These are phyloP conservation scores for Trichoderma sp. DNA, from an alignment of 2,329 filamentous ascomycete species.

Conservation along the genomic window DNA sequence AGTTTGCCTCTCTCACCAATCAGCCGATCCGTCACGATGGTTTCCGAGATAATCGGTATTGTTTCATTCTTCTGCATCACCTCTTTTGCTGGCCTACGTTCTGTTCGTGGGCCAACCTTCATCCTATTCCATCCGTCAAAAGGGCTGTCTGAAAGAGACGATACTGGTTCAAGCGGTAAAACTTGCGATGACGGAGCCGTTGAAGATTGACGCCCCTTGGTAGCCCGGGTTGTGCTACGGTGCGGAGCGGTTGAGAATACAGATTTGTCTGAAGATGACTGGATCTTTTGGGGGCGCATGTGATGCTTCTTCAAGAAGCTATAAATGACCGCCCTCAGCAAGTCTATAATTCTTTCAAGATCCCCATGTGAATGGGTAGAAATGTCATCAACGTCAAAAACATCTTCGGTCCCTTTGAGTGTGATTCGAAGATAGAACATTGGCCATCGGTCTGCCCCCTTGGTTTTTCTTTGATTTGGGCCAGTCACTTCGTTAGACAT, in stretches of 20 bases:
- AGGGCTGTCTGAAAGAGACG: conserved; percentile 22
- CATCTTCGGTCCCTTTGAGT: conserved; percentile 30
- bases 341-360: conserved; percentile 50
- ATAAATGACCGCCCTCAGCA: conserved; percentile 66
- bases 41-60: neutral
- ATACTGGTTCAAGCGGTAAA: neutral
- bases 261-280: conserved; percentile 25
- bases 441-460: conserved; percentile 76
- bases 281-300: conserved; percentile 54
- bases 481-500: conserved; percentile 25
- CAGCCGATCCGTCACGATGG: conserved; percentile 27
- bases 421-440: conserved; percentile 81
- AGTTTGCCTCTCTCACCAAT: conserved; percentile 43
- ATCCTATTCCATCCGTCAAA: conserved; percentile 41
- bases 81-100: neutral
- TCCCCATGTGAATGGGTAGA: conserved; percentile 46
- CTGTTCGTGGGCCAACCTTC: conserved; percentile 27
- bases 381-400: conserved; percentile 37
- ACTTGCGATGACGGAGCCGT: conserved; percentile 20
- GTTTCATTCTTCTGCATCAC: neutral
- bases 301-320: conserved; percentile 74
- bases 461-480: conserved; percentile 46
- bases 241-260: conserved; percentile 28
- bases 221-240: conserved; percentile 22
- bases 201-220: conserved; percentile 9